These are phyloP conservation scores for Blastobotrys malaysiensis DNA, from an alignment of 1,139 yeast genomes.

Conservation along the genomic window DNA sequence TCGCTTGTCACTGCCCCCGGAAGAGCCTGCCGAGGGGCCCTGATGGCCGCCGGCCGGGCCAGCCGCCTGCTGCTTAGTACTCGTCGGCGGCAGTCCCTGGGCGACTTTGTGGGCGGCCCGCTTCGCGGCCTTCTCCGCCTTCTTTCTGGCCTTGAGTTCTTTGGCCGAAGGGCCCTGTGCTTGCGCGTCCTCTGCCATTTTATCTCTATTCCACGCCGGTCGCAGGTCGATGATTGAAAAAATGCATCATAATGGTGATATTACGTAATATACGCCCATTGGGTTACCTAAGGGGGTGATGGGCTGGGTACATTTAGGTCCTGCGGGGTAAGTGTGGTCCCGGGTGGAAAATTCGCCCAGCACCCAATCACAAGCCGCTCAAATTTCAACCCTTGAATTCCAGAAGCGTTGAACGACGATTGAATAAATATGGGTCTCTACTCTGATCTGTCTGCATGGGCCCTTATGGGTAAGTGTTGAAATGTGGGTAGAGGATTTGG, in stretches of 20 bases:
- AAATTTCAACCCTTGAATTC: constrained; percentile 1
- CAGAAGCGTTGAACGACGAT: not conserved
- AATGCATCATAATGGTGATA: not conserved
- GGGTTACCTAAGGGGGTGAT: not conserved
- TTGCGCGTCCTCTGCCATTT: constrained; percentile 2
- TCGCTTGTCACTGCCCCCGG: constrained; percentile 9
- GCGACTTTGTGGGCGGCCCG: constrained; percentile 56
- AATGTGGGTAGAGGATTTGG: not conserved
- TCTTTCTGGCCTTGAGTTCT: constrained; percentile 80
- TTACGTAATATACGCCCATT: not conserved
- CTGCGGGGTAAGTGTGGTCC: not conserved
- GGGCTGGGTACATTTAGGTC: not conserved
- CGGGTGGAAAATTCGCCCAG: not conserved
- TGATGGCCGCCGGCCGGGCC: constrained; percentile 1
- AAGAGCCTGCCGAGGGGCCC: not conserved
- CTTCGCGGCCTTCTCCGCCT: constrained; percentile 85
- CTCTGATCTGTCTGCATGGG: constrained; percentile 33
- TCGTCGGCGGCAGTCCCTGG: constrained; percentile 10
- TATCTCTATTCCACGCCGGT: not conserved
- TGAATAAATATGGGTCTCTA: constrained; percentile 29
- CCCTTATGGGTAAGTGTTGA: constrained; percentile 22
- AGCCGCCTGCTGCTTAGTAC: not conserved
- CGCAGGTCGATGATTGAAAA: not conserved
- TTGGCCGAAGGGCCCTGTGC: constrained; percentile 54
- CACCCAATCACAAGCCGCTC: constrained; percentile 7